Evolutionary conservation across 148 eudicot genomes (phyloP).

Genomic region (Cornus suecica): DNA sequence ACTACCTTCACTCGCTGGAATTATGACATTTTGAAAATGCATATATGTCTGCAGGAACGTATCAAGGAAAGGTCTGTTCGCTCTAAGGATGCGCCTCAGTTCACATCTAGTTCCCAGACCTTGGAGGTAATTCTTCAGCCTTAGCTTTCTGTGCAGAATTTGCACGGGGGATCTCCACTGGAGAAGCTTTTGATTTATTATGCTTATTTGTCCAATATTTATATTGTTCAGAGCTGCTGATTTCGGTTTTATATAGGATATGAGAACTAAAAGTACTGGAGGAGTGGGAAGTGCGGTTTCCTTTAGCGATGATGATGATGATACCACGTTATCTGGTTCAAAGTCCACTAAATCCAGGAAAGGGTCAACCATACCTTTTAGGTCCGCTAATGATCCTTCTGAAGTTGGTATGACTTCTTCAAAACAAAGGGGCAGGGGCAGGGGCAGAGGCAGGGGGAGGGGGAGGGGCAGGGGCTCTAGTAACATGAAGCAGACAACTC

Average conservation of each 20-base stretch:
- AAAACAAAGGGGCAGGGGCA: constrained; percentile 82
- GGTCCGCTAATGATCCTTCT: constrained; percentile 42
- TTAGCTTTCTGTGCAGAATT: not conserved
- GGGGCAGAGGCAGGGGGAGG: constrained; percentile 84
- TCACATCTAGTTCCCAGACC: constrained; percentile 53
- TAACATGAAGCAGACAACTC: constrained; percentile 87
- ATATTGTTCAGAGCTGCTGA: not conserved
- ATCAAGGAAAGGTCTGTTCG: constrained; percentile 62
- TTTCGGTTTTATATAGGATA: constrained; percentile 30
- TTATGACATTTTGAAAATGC: not conserved
- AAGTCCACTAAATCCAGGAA: constrained; percentile 57
- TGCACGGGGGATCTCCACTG: not conserved
- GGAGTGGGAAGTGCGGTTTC: constrained; percentile 63
- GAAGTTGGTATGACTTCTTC: constrained; percentile 53
- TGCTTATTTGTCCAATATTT: not conserved
- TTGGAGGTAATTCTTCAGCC: constrained; percentile 43
- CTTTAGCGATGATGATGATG: constrained; percentile 90
- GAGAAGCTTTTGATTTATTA: not conserved
- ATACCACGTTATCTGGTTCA: constrained; percentile 36
- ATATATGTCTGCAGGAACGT: constrained; percentile 59
- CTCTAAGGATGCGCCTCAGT: constrained; percentile 43
- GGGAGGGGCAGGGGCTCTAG: constrained; percentile 65
- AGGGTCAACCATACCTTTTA: constrained; percentile 37
- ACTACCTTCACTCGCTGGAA: not conserved
- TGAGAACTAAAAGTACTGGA: constrained; percentile 39